phyloP scores from a whole-genome alignment of 768 basidiomycete species.

The Gautieria morchelliformis region DNA sequence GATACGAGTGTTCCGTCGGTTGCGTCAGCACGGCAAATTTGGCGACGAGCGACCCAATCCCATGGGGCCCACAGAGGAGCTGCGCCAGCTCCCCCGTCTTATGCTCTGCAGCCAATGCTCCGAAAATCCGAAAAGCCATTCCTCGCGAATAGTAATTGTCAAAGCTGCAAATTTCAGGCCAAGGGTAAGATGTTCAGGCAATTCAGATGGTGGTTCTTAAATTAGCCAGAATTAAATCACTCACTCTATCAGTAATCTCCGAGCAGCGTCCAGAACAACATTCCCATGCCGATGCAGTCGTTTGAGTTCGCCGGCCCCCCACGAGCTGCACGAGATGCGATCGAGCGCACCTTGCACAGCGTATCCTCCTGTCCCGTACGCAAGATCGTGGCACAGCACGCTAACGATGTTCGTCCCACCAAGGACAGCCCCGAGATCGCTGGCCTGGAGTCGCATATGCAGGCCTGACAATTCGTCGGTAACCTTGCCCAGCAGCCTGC shows the following conservation, averaged over 20 bases:
- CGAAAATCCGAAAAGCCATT: slow-evolving; percentile 3
- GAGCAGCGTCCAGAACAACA: neutral
- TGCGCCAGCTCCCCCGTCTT: neutral
- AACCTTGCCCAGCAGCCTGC: neutral
- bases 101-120: neutral
- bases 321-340: neutral
- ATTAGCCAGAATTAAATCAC: neutral
- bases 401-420: neutral
- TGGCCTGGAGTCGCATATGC: neutral
- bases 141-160: neutral
- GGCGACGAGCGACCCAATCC: neutral
- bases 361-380: neutral
- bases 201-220: too few species aligned
- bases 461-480: neutral
- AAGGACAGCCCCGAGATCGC: neutral
- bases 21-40: neutral
- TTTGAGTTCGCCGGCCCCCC: neutral
- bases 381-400: neutral
- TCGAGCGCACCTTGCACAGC: neutral
- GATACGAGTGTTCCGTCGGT: neutral
- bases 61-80: neutral
- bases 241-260: neutral
- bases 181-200: neutral
- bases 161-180: neutral
- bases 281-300: neutral